Conservation (phyloP, 192 early-diverging fungal species). For the Tieghemiomyces parasiticus region DNA sequence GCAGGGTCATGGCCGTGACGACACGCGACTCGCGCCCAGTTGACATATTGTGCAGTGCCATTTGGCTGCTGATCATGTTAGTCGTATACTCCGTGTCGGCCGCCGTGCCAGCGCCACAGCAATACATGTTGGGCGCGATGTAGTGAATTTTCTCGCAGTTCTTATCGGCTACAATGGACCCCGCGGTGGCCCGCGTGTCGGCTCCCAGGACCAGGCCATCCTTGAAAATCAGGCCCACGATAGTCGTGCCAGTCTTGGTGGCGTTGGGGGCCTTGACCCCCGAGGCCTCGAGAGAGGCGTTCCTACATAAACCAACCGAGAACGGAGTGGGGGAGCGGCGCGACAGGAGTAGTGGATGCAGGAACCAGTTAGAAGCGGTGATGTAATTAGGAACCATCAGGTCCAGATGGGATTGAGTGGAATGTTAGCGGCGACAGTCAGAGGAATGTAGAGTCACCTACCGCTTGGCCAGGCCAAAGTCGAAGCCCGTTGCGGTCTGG, state of each 20-base stretch:
- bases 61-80: conserved; percentile 76
- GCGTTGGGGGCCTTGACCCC: conserved; percentile 67
- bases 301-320: conserved; percentile 32
- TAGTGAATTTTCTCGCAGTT: conserved; percentile 99
- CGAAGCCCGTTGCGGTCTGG: neutral
- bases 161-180: conserved; percentile 95
- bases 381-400: neutral
- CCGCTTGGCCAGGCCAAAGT: neutral
- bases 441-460: neutral
- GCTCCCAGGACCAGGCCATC: conserved; percentile 90
- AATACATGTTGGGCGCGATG: conserved; percentile 95
- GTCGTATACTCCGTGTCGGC: conserved; percentile 97
- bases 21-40: conserved; percentile 83
- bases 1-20: conserved; percentile 87
- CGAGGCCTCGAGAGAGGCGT: conserved; percentile 56
- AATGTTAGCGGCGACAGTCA: neutral
- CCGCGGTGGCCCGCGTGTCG: conserved; percentile 91
- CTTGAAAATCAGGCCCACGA: conserved; percentile 88
- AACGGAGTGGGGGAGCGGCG: neutral
- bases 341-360: neutral
- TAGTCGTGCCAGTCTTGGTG: conserved; percentile 94
- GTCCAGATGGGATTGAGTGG: neutral
- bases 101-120: conserved; percentile 97
- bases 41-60: conserved; percentile 82
- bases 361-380: neutral